phyloP scores from a whole-genome alignment of 768 basidiomycete species.

The Tephrocybe sp. region DNA sequence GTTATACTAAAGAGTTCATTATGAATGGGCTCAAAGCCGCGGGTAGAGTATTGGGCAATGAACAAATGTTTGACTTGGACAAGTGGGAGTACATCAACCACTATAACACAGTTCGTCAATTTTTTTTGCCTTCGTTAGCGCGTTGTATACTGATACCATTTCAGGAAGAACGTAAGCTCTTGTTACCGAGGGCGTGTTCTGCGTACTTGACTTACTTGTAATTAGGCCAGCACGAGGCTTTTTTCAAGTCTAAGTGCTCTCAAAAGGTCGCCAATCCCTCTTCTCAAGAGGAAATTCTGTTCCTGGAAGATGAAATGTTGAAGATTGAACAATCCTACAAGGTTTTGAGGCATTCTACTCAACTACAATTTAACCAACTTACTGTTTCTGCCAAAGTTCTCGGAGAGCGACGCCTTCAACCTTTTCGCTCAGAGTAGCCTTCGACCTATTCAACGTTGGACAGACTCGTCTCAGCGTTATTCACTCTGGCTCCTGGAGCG shows the following conservation, averaged over 20 bases:
- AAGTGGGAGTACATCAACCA: conserved; percentile 79
- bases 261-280: conserved; percentile 57
- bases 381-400: conserved; percentile 54
- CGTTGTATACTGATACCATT: neutral
- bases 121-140: neutral
- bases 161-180: conserved; percentile 19
- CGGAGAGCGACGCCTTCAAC: conserved; percentile 60
- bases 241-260: conserved; percentile 61
- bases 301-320: conserved; percentile 72
- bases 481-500: conserved; percentile 92
- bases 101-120: conserved; percentile 38
- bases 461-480: conserved; percentile 65
- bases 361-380: neutral
- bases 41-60: conserved; percentile 65
- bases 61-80: conserved; percentile 54
- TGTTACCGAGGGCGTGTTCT: neutral
- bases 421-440: conserved; percentile 76
- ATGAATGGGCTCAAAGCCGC: conserved; percentile 81
- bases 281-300: conserved; percentile 40
- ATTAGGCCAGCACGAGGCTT: conserved; percentile 81
- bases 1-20: conserved; percentile 72
- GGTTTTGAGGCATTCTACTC: conserved; percentile 36
- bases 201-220: conserved; percentile 1
- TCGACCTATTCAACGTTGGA: conserved; percentile 87
- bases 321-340: conserved; percentile 89